Percentiles rank a stretch among this genome's conserved stretches.
These are phyloP conservation scores for Quercus gilva DNA, from an alignment of 306 rosid genomes.

Conservation along the genomic window DNA sequence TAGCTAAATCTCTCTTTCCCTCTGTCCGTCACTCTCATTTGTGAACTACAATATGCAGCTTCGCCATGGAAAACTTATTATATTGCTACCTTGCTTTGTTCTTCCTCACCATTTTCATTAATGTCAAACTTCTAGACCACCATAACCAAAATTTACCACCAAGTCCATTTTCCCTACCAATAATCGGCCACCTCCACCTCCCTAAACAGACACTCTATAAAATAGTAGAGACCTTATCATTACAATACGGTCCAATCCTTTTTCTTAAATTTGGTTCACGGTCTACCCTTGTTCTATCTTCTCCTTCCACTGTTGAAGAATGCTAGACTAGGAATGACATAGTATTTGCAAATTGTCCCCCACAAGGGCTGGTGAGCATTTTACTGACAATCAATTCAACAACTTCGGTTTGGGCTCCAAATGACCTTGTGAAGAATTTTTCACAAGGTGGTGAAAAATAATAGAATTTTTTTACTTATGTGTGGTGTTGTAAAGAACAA, in stretches of 20 bases:
- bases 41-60: background rate
- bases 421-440: constrained; percentile 25
- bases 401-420: background rate
- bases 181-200: constrained; percentile 48
- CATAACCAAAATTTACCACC: constrained; percentile 31
- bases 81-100: background rate
- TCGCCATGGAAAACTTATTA: background rate
- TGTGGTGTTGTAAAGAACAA: too few species aligned
- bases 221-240: constrained; percentile 10
- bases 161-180: constrained; percentile 39
- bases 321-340: constrained; percentile 34
- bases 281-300: constrained; percentile 29
- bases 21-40: too few species aligned
- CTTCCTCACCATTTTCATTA: background rate
- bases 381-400: constrained; percentile 18
- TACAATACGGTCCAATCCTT: constrained; percentile 22
- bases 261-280: constrained; percentile 28
- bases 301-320: constrained; percentile 36
- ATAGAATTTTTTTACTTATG: too few species aligned
- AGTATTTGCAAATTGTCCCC: constrained; percentile 42
- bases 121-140: background rate
- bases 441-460: too few species aligned
- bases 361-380: constrained; percentile 23
- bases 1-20: too few species aligned
- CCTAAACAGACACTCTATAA: constrained; percentile 24